These are phyloP conservation scores for Rhododendron molle DNA, from an alignment of 148 eudicot genomes.

Conservation along the genomic window DNA sequence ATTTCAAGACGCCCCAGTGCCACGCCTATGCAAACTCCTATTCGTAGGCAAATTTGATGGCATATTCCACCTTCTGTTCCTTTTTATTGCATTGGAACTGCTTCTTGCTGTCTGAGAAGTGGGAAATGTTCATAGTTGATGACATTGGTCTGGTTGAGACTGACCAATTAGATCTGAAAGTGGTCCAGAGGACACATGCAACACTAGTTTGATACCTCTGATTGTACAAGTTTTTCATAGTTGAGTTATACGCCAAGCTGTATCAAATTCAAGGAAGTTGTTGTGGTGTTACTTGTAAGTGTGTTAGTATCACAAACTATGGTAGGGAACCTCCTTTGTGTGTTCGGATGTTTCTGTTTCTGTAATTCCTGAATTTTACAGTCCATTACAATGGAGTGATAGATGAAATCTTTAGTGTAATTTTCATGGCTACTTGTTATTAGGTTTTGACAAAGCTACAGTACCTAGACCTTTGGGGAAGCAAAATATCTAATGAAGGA, in stretches of 20 bases:
- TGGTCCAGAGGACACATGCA: not conserved
- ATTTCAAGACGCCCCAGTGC: not conserved
- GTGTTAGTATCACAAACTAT: not conserved
- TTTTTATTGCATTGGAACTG: not conserved
- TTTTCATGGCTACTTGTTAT: not conserved
- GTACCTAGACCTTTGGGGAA: constrained; percentile 85
- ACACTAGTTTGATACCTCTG: not conserved
- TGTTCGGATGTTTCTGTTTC: not conserved
- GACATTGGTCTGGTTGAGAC: not conserved
- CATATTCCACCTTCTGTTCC: not conserved
- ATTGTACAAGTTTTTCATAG: not conserved
- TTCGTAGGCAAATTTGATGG: not conserved
- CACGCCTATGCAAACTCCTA: not conserved
- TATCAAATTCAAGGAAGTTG: not conserved
- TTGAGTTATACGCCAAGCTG: not conserved
- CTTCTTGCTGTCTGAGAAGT: not conserved
- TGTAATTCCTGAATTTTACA: not conserved
- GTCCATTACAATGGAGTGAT: not conserved
- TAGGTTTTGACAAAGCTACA: constrained; percentile 65
- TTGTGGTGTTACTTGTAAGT: not conserved
- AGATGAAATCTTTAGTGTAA: not conserved
- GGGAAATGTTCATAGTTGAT: not conserved
- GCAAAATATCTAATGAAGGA: constrained; percentile 62
- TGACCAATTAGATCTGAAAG: not conserved
- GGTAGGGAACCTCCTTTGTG: not conserved